phyloP scores from a whole-genome alignment of 108 stramenopile species.

The Aurantiochytrium sp. region DNA sequence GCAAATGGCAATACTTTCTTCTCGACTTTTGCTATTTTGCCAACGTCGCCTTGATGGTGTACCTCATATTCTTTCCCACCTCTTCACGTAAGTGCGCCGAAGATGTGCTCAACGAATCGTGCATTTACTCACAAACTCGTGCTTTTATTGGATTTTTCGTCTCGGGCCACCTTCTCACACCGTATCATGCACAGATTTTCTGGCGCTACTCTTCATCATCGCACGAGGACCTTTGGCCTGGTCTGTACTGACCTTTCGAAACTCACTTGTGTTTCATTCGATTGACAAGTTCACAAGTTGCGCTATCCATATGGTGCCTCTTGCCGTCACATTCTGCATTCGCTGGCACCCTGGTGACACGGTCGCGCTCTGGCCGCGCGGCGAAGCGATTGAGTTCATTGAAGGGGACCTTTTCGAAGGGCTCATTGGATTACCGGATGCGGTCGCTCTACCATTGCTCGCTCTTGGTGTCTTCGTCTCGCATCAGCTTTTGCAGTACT shows the following conservation, averaged over 20 bases:
- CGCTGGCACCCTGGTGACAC: not conserved
- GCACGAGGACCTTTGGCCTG: slow-evolving; percentile 17
- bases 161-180: too few relatives aligned
- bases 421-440: not conserved
- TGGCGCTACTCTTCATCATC: slow-evolving; percentile 16
- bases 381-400: not conserved
- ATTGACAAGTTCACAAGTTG: not conserved
- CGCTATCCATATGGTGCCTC: not conserved
- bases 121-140: too few relatives aligned
- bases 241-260: slow-evolving; percentile 11
- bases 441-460: not conserved
- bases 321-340: not conserved
- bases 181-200: not conserved
- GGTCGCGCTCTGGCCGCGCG: not conserved
- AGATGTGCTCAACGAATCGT: too few relatives aligned
- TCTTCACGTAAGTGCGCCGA: not conserved
- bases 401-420: not conserved
- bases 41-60: slow-evolving; percentile 13
- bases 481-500: not conserved
- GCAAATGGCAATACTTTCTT: slow-evolving; percentile 24
- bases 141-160: too few relatives aligned
- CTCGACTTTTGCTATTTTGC: slow-evolving; percentile 27
- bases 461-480: not conserved
- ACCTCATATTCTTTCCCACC: slow-evolving; percentile 15
- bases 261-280: slow-evolving; percentile 31